Evolutionary conservation across 495 filamentous ascomycete species (phyloP), one percentile per base, ranked within the genome.

Genomic region (Annulohypoxylon bovei): DNA sequence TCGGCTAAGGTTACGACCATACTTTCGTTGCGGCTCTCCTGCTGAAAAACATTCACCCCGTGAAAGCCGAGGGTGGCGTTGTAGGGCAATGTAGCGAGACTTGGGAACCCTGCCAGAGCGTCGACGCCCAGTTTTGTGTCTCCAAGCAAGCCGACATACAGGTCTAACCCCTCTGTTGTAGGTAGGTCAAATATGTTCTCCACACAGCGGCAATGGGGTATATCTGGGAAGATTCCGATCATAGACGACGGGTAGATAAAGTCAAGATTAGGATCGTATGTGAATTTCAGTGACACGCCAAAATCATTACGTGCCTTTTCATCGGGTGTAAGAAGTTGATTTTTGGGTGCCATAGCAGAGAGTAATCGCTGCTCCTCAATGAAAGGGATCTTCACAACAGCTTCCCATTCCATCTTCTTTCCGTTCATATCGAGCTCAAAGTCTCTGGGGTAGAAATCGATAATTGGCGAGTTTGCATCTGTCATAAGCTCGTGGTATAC

Each of bases 341-440:
- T 93, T 75, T 88, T 93, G 9, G 92, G 90, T 16, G 85, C 90
- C 88, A 99, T 95, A 9, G 95, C 96, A 33, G 83, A 81, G 37
- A 99, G 83, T 16, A 99, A 81, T 3, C 96, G 87, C 54, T 87
- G 85, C 76, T 98, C 94, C 30, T 98, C 93, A 71, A 99, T 99
- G 80, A 99, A 99, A 0, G 96, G 96, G 68, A 99, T 98, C 81
- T 97, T 98, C 57, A 98, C 94, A 39, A 99, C 94, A 30, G 95
- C 96, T 74, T 99, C 96, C 96, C 96, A 99, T 70, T 98, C 96
- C 93, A 97, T 96, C 83, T 97, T 99, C 85, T 99, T 99, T 60
- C 96, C 96, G 72, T 98, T 98, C 95, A 98, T 98, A 75, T 99
- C 96, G 18, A 99, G 86, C 69, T 97, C 94, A 70, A 99, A 99